Evolutionary conservation across 805 yeast genomes (phyloP).

Genomic region (Wickerhamomyces silvicola): DNA sequence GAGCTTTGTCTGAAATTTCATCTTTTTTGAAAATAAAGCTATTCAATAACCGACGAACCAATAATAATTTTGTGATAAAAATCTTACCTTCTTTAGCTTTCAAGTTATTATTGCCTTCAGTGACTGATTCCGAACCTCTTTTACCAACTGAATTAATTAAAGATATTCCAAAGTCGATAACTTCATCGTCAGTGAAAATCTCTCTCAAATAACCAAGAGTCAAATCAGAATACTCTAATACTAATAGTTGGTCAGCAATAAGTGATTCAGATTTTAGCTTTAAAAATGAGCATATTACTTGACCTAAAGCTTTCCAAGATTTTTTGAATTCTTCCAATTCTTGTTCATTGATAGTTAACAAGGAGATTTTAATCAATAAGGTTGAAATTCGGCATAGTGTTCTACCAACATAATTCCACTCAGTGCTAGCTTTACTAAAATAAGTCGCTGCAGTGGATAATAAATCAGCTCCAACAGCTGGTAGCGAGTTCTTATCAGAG

Average conservation of each 20-base stretch:
- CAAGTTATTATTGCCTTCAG: slow-evolving; percentile 7
- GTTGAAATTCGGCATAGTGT: slow-evolving; percentile 56
- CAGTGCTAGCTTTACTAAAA: slow-evolving; percentile 41
- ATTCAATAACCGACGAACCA: slow-evolving; percentile 50
- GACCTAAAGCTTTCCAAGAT: slow-evolving; percentile 26
- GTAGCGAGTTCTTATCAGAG: slow-evolving; percentile 25
- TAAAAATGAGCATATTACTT: slow-evolving; percentile 37
- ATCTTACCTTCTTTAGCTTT: slow-evolving; percentile 37
- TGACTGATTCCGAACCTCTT: slow-evolving; percentile 47
- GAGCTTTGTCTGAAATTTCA: slow-evolving; percentile 29
- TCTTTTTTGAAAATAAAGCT: slow-evolving; percentile 25
- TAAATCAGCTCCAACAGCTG: slow-evolving; percentile 46
- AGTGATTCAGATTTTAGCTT: slow-evolving; percentile 39
- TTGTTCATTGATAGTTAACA: slow-evolving; percentile 18
- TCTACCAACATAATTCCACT: slow-evolving; percentile 60
- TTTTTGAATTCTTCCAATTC: slow-evolving; percentile 20
- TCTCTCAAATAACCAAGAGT: slow-evolving; percentile 40
- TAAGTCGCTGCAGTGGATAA: slow-evolving; percentile 39
- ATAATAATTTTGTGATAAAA: slow-evolving; percentile 52
- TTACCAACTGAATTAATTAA: slow-evolving; percentile 50
- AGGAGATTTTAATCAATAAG: slow-evolving; percentile 40
- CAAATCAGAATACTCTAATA: slow-evolving; percentile 54
- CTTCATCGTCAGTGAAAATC: slow-evolving; percentile 31
- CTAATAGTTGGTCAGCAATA: slow-evolving; percentile 54
- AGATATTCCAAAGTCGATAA: slow-evolving; percentile 35